Base-by-base conservation (phyloP, 2,329 filamentous ascomycete species). In the Aspergillus pseudoviridinutans region DNA sequence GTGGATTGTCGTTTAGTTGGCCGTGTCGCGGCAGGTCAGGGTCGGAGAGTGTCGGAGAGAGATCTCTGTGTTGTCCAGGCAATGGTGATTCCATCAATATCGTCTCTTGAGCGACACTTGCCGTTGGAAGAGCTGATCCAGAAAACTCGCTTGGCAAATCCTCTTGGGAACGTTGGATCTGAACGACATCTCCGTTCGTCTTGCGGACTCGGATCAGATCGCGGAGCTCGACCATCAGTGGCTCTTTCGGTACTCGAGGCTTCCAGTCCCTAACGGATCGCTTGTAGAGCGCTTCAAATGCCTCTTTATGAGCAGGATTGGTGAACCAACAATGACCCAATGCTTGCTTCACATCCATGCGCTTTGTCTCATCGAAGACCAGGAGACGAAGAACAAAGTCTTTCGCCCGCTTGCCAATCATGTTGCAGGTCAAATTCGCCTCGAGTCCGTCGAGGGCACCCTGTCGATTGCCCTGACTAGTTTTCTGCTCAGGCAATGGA, bases 261-360 rank as follows among this genome's bases (percentile, higher is more conserved):
- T 69, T 68, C 84, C 84, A 86, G 54, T 78, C 73, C 35, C 69
- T 66, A 56, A 80, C 78, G 0, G 80, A 76, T 42, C 76, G 74
- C 56, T 76, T 53, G 61, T 86, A 86, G 3, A 83, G 68, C 1
- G 74, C 75, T 29, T 82, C 74, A 55, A 84, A 79, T 20, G 80
- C 76, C 14, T 66, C 66, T 22, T 70, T 74, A 65, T 84, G 79
- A 8, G 69, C 63, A n/a, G 72, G 68, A 62, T 83, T 80, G 1
- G 78, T 78, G 62, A 87, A 84, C 85, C 84, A 87, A 9, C 64
- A 55, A 68, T 86, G 83, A 9, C 67, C 55, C 32, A 86, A 65
- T 3, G 83, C 83, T 67, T 84, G 66, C n/a, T 76, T 75, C 2
- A 78, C 83, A 9, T 79, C 80, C 71, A 85, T 74, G 28, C 84